Evolutionary conservation across 1,139 yeast species (phyloP).

Genomic region (Nakaseomyces nivariensis): DNA sequence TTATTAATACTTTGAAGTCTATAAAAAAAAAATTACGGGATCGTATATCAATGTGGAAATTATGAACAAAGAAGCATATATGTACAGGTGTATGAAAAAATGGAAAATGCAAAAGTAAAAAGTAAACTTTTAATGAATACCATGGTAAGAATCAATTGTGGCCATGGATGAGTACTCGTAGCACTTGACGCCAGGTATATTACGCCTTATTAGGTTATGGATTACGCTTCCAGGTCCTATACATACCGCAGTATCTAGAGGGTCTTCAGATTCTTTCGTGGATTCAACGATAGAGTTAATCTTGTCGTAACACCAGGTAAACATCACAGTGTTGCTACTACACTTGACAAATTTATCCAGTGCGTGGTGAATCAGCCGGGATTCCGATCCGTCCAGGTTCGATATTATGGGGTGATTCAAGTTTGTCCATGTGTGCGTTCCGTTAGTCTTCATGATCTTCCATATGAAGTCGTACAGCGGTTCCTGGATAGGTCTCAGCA

Average conservation of each 20-base stretch:
- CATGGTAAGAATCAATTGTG: slow-evolving; percentile 16
- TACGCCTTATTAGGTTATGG: slow-evolving; percentile 22
- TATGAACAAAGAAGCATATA: too few species aligned
- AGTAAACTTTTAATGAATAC: not conserved
- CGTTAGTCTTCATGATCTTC: slow-evolving; percentile 23
- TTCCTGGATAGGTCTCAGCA: slow-evolving; percentile 25
- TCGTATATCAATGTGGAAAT: too few species aligned
- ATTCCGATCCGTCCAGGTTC: slow-evolving; percentile 24
- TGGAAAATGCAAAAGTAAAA: too few species aligned
- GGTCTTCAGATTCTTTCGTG: slow-evolving; percentile 7
- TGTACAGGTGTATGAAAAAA: too few species aligned
- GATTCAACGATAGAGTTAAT: slow-evolving; percentile 11
- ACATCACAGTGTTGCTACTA: slow-evolving; percentile 27
- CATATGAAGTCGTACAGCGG: slow-evolving; percentile 28
- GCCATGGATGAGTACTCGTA: slow-evolving; percentile 21
- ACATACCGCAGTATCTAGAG: slow-evolving; percentile 17
- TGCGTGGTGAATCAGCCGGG: slow-evolving; percentile 23
- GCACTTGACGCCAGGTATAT: slow-evolving; percentile 16
- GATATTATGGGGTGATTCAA: slow-evolving; percentile 25
- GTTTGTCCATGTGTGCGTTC: slow-evolving; percentile 17
- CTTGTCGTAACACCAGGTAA: slow-evolving; percentile 26
- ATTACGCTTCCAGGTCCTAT: slow-evolving; percentile 28
- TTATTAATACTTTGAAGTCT: too few species aligned
- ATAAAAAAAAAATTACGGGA: too few species aligned
- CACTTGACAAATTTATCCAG: slow-evolving; percentile 28